Evolutionary conservation across 768 basidiomycete species (phyloP).

Genomic region (Sutorius australiensis): DNA sequence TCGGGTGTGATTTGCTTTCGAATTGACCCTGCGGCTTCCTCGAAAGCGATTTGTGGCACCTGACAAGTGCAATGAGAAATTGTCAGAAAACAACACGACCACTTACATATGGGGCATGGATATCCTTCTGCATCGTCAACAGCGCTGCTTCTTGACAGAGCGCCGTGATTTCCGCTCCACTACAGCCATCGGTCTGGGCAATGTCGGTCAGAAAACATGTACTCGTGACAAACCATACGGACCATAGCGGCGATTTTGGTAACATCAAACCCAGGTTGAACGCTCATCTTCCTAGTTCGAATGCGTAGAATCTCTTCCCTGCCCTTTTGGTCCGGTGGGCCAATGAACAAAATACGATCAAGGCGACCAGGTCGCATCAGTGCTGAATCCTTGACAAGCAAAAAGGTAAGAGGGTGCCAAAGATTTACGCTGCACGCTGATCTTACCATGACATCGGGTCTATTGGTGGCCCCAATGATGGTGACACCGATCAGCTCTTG

Average conservation of each 20-base stretch:
- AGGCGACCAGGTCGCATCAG: slow-evolving; percentile 92
- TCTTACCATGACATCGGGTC: slow-evolving; percentile 87
- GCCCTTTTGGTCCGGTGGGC: slow-evolving; percentile 78
- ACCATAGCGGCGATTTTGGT: slow-evolving; percentile 68
- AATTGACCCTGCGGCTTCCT: slow-evolving; percentile 65
- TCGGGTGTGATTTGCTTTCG: slow-evolving; percentile 82
- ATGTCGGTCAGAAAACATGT: slow-evolving; percentile 4
- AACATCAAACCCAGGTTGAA: slow-evolving; percentile 67
- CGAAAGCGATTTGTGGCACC: slow-evolving; percentile 74
- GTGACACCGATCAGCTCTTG: slow-evolving; percentile 95
- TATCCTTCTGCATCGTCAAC: slow-evolving; percentile 84
- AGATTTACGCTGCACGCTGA: neutral
- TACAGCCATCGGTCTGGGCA: slow-evolving; percentile 85
- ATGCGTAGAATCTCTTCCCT: slow-evolving; percentile 85
- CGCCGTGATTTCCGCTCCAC: slow-evolving; percentile 88
- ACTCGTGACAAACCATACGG: slow-evolving; percentile 1
- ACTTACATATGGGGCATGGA: slow-evolving; percentile 72
- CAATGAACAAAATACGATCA: slow-evolving; percentile 92
- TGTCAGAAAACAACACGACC: neutral
- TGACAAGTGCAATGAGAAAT: slow-evolving; percentile 28
- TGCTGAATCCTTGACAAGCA: slow-evolving; percentile 72
- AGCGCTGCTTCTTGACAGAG: slow-evolving; percentile 97
- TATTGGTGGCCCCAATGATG: slow-evolving; percentile 91
- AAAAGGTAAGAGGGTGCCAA: neutral
- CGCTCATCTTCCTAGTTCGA: slow-evolving; percentile 72